Evolutionary conservation across 2,329 filamentous ascomycete genomes (phyloP).

Genomic region (Aspergillus pseudoterreus): DNA sequence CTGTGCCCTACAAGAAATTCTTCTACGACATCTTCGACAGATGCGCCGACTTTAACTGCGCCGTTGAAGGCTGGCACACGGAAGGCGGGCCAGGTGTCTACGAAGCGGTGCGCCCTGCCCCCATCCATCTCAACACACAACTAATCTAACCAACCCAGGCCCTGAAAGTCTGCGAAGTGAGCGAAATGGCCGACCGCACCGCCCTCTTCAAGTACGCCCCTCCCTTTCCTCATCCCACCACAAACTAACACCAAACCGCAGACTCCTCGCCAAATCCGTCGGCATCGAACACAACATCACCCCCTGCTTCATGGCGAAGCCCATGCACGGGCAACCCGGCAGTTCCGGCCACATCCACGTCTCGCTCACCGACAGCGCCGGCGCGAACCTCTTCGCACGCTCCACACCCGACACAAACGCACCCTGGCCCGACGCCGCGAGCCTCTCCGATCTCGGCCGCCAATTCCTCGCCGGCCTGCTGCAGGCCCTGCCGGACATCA

Average conservation of each 20-base stretch:
- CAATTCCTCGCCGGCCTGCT: conserved; percentile 89
- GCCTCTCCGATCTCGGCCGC: conserved; percentile 82
- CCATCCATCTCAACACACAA: not conserved
- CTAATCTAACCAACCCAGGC: conserved; percentile 41
- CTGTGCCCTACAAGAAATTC: conserved; percentile 83
- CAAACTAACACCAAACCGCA: conserved; percentile 21
- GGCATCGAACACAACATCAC: conserved; percentile 82
- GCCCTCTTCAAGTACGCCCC: conserved; percentile 73
- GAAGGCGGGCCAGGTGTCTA: conserved; percentile 90
- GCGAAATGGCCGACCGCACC: conserved; percentile 83
- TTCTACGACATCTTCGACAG: conserved; percentile 82
- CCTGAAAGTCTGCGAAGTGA: conserved; percentile 80
- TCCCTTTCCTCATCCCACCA: not conserved
- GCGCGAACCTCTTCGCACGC: conserved; percentile 77
- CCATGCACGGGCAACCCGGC: conserved; percentile 79
- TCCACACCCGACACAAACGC: conserved; percentile 66
- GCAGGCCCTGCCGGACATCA: conserved; percentile 83
- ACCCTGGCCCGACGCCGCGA: conserved; percentile 67
- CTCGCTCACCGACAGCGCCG: conserved; percentile 71
- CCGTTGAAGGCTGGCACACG: conserved; percentile 90
- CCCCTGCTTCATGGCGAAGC: conserved; percentile 98
- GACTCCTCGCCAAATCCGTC: conserved; percentile 80
- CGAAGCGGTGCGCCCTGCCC: conserved; percentile 61
- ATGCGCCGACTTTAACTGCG: conserved; percentile 70
- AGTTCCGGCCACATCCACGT: conserved; percentile 95